Evolutionary conservation across 2,329 filamentous ascomycete species (phyloP), one percentile per base, ranked within the genome.

Genomic region (Zymoseptoria tritici): DNA sequence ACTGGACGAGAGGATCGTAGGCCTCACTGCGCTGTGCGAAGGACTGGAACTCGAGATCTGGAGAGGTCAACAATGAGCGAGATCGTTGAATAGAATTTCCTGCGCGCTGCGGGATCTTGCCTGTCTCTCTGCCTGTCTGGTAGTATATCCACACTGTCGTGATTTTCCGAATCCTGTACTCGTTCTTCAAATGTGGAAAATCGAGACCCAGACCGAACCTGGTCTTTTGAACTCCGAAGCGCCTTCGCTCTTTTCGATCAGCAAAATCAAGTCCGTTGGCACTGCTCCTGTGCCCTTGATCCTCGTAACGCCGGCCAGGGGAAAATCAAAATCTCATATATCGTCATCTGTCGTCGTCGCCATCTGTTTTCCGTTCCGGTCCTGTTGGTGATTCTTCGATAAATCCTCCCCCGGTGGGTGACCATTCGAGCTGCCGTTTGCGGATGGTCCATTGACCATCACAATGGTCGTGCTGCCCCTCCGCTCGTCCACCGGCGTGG

Each of bases 401-500:
- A 46, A 3, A 11, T 46, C 36, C 13, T 46, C 13, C 13, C 13
- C 36, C 1, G 36, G 16, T 7, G 16, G 36, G 4, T 46, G 16
- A n/a, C 3, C 36, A 16, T 46, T n/a, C 36, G 36, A n/a, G 36
- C 36, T 46, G 36, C 36, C 36, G 5, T 46, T n/a, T 1, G 36
- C 52, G 7, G 52, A 21, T 24, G 20, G 13, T 3, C 29, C 29
- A 29, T 53, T 53, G 16, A 53, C 22, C 52, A 53, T 53, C 9
- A 66, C 61, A 19, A 65, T 60, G 4, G 54, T 64, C 29, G 62
- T 64, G 49, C 54, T 57, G 16, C 50, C 54, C n/a, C 60, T 57
- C n/a, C 46, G 52, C 24, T 61, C 61, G 19, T 46, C 57, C 13
- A 53, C 26, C 11, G 54, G 31, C 9, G 62, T 56, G 5, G 52